Percentiles rank a stretch among this genome's conserved stretches.
Conservation (phyloP, 1,139 yeast species). For the Saccharomycopsis hybrid region DNA sequence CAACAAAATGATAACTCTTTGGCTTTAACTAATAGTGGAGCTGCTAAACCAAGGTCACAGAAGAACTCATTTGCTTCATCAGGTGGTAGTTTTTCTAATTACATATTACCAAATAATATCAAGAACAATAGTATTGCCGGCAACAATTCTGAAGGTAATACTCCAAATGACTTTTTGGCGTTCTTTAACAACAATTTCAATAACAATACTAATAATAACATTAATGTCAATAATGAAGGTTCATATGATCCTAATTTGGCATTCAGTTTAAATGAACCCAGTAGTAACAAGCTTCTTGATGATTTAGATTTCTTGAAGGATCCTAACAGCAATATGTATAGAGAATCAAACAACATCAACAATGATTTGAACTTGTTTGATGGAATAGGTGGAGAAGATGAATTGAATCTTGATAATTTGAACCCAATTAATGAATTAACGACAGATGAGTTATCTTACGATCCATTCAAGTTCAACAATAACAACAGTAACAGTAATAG, state of each 20-base stretch:
- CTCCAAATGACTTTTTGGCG: conserved; percentile 5
- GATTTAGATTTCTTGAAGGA: conserved; percentile 19
- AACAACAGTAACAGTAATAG: neutral
- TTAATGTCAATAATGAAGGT: neutral
- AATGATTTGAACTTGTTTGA: conserved; percentile 3
- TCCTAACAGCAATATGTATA: conserved; percentile 10
- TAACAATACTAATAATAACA: conserved; percentile 4
- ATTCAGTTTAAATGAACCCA: conserved; percentile 8
- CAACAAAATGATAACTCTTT: conserved; percentile 20
- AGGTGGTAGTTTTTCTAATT: too few species aligned
- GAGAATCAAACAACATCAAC: conserved; percentile 7
- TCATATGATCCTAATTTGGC: conserved; percentile 13
- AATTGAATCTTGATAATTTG: conserved; percentile 4
- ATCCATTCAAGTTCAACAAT: conserved; percentile 13
- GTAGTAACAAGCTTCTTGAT: conserved; percentile 10
- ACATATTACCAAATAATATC: too few species aligned
- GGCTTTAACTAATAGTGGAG: conserved; percentile 9
- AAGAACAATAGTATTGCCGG: neutral
- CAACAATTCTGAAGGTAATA: neutral
- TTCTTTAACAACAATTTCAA: neutral
- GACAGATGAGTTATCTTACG: conserved; percentile 14
- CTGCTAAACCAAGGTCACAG: conserved; percentile 24
- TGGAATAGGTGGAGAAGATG: conserved; percentile 9
- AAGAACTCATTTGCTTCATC: too few species aligned
- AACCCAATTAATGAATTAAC: conserved; percentile 11